Conservation (phyloP, 495 filamentous ascomycete genomes). For the Penicillium macrosclerotiorum region DNA sequence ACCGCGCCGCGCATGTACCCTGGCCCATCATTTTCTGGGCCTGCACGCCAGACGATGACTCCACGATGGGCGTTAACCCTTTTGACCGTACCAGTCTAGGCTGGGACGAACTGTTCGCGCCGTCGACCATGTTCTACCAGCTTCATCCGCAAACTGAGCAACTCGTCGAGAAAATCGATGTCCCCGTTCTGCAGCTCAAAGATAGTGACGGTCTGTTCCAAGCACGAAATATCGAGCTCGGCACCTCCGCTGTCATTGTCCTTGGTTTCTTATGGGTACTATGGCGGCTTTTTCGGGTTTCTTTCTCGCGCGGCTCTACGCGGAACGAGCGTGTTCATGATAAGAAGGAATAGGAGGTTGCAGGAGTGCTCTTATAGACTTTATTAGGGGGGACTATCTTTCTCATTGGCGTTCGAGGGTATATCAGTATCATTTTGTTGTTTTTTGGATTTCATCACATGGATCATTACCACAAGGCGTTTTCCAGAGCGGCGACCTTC, state of each 20-base stretch:
- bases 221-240: constrained; percentile 61
- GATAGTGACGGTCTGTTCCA: constrained; percentile 45
- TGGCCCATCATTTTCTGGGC: constrained; percentile 92
- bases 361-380: too few species aligned
- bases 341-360: constrained; percentile 21
- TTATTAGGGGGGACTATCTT: neutral
- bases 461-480: too few species aligned
- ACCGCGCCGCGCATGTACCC: constrained; percentile 50
- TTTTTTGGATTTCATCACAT: too few species aligned
- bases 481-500: too few species aligned
- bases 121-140: constrained; percentile 83
- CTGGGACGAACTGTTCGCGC: constrained; percentile 81
- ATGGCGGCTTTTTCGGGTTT: constrained; percentile 57
- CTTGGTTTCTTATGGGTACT: constrained; percentile 75
- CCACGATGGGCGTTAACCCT: constrained; percentile 73
- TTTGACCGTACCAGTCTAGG: constrained; percentile 84
- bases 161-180: constrained; percentile 59
- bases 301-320: constrained; percentile 13
- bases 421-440: too few species aligned
- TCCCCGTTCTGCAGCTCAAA: constrained; percentile 65
- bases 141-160: constrained; percentile 54
- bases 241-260: constrained; percentile 66
- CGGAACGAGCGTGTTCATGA: constrained; percentile 1
- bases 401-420: constrained; percentile 9
- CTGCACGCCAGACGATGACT: constrained; percentile 70